Evolutionary conservation across 495 filamentous ascomycete genomes (phyloP), one percentile per base, ranked within the genome.

Genomic region (Monascus purpureus): DNA sequence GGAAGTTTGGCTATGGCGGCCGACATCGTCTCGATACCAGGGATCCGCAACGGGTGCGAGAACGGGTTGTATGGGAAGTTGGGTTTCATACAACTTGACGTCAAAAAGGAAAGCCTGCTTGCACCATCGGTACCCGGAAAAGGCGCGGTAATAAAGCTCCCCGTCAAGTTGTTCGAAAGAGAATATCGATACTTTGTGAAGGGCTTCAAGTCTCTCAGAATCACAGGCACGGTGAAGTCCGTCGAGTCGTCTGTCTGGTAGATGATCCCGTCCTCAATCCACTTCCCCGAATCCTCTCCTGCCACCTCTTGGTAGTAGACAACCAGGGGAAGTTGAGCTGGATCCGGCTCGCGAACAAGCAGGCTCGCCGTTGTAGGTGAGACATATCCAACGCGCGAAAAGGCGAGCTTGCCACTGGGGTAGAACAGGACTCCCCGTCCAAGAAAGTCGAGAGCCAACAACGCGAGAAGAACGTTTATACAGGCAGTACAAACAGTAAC

Each of bases 21-120:
- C 0, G 59, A 57, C 45, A 88, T 62, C 37, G 80, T 63, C 36
- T 70, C 67, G 41, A 96, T 66, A 1, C 90, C 90, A 0, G 75
- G 75, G 25, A 96, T 77, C 7, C 75, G 66, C 2, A 96, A 61
- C 1, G 88, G 78, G 50, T 96, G 86, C 14, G 77, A 67, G 8
- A 85, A 55, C 0, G 83, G 75, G 33, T 68, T 80, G 54, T 97
- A 97, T 0, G 90, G 90, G 35, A 96, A 82, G 16, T 81, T 75
- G 4, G 80, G 73, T 47, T 93, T 87, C 46, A 97, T 75, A 53
- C 90, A 97, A 36, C 81, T 90, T 3, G 81, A 82, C 3, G 87
- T 85, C 2, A 96, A 52, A 50, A 97, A 97, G 4, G 81, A 88
- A 33, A 93, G 85, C 24, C 67, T 67, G 4, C 66, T 68, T 27